Conservation (phyloP, 306 rosid genomes). For the Rosa lucieae region DNA sequence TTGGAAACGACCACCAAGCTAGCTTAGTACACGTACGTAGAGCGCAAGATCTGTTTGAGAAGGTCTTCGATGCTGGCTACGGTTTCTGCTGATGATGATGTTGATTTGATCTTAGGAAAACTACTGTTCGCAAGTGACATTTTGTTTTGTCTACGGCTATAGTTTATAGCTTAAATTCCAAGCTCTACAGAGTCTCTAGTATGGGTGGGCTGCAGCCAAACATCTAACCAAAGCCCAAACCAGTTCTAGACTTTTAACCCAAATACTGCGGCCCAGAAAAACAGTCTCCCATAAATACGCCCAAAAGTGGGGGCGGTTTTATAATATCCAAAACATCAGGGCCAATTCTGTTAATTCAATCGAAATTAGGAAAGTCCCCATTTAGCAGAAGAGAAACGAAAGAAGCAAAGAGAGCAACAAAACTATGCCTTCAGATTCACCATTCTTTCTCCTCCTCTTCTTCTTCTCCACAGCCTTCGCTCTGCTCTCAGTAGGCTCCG, state of each 20-base stretch:
- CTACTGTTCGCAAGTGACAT: no score
- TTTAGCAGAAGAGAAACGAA: constrained; percentile 4
- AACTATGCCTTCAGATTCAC: constrained; percentile 41
- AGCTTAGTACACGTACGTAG: no score
- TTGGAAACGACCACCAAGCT: no score
- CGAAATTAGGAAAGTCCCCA: not conserved
- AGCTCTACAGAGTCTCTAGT: no score
- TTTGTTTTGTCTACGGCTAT: no score
- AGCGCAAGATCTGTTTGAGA: no score
- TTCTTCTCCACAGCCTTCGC: constrained; percentile 31
- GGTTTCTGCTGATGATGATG: not conserved
- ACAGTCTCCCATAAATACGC: not conserved
- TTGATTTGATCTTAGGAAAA: no score
- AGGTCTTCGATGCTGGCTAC: not conserved
- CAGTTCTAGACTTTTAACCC: not conserved
- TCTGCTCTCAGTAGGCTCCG: constrained; percentile 30
- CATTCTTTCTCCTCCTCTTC: constrained; percentile 20
- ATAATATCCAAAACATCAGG: not conserved
- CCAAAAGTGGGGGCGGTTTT: not conserved
- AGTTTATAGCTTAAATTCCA: no score
- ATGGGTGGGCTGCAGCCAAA: not conserved
- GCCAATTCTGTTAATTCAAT: not conserved
- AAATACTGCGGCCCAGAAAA: not conserved
- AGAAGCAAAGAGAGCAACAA: constrained; percentile 22
- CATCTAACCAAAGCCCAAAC: not conserved